Conservation (phyloP, 495 filamentous ascomycete species). For the Aspergillus sclerotiicarbonarius region DNA sequence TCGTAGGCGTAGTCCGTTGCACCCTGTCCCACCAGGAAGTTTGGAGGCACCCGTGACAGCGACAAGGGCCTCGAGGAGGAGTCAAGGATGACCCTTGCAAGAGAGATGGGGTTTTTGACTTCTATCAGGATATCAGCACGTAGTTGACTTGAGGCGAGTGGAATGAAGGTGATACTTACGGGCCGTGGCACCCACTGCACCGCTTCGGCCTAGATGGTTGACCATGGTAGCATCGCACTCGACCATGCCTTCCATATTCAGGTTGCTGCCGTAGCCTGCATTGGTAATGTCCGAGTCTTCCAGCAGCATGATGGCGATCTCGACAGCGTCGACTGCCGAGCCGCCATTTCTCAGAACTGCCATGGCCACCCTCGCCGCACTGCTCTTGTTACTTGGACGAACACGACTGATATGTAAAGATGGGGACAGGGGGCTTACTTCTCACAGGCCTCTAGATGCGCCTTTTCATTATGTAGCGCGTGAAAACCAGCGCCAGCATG, state of each 20-base stretch:
- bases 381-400: constrained; percentile 31
- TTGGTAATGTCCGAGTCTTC: constrained; percentile 97
- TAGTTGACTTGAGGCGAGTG: background rate
- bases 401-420: background rate
- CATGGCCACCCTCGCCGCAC: constrained; percentile 80
- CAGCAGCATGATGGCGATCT: constrained; percentile 79
- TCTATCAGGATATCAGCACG: constrained; percentile 47
- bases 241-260: constrained; percentile 84
- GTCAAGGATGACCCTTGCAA: constrained; percentile 81
- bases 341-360: constrained; percentile 71
- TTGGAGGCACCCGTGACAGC: constrained; percentile 85
- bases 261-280: constrained; percentile 91
- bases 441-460: constrained; percentile 81
- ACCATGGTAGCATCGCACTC: constrained; percentile 94
- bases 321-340: constrained; percentile 84
- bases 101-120: constrained; percentile 85
- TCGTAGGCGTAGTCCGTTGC: constrained; percentile 82
- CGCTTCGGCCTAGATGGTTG: constrained; percentile 86
- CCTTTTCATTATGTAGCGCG: constrained; percentile 73
- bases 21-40: constrained; percentile 81
- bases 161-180: constrained; percentile 54
- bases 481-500: constrained; percentile 98
- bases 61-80: constrained; percentile 68
- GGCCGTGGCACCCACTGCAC: constrained; percentile 84
- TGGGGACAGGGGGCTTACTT: constrained; percentile 58